These are phyloP conservation scores for Effrenium voratum DNA, from an alignment of 73 alveolate genomes.

Conservation along the genomic window DNA sequence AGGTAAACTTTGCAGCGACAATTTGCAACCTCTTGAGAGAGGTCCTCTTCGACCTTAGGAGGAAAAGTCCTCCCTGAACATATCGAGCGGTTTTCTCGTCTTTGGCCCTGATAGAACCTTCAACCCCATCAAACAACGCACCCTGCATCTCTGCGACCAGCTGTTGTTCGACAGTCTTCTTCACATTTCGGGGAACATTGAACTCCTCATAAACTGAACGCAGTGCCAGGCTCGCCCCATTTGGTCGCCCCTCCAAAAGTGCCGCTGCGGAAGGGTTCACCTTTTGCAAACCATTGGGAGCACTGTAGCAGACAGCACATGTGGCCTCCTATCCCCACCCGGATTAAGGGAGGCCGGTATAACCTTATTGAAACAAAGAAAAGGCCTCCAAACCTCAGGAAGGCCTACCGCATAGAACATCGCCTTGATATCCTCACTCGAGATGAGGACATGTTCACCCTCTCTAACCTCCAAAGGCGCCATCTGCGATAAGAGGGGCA, in stretches of 20 bases:
- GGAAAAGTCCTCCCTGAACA: not conserved
- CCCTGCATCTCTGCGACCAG: not conserved
- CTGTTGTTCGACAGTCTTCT: not conserved
- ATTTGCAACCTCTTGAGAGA: not conserved
- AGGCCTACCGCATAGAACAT: not conserved
- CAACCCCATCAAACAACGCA: not conserved
- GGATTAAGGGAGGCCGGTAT: not conserved
- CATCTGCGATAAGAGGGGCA: not conserved
- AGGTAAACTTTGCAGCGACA: conserved; percentile 9
- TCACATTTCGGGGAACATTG: not conserved
- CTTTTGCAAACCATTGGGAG: not conserved
- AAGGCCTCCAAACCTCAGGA: not conserved
- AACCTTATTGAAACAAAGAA: not conserved
- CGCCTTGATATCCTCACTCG: not conserved
- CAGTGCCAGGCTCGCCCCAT: not conserved
- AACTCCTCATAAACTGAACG: not conserved
- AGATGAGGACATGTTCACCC: not conserved
- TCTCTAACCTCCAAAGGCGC: not conserved
- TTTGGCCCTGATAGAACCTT: not conserved
- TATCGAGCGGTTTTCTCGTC: not conserved
- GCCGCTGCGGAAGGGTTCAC: not conserved
- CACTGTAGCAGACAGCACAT: not conserved
- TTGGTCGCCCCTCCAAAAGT: not conserved
- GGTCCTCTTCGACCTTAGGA: not conserved
- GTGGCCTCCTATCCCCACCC: not conserved